Evolutionary conservation across 768 basidiomycete genomes (phyloP), one percentile per base, ranked within the genome.

Genomic region (Pisolithus orientalis): DNA sequence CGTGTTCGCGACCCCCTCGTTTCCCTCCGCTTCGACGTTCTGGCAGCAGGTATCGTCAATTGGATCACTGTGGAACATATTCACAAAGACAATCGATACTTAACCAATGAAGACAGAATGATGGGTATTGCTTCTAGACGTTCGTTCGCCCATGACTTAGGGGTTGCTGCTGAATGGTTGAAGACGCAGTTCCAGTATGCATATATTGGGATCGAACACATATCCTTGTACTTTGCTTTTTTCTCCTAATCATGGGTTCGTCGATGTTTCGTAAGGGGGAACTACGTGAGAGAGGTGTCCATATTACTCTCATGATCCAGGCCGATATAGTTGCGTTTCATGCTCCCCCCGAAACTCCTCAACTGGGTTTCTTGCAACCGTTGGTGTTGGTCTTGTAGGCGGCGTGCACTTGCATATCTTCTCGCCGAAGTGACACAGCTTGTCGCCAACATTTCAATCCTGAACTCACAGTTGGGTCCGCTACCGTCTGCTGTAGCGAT

Each of bases 281-380:
- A 84, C 63, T 94, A 61, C 75, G 80, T 51, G 70, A 67, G 27
- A 66, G 67, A 17, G 72, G 79, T 53, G 84, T 82, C 25, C 85
- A 90, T 57, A 70, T 95, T 44, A 81, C 87, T 1, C 63, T 95
- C 31, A 90, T 94, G 80, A 75, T 95, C 46, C 94, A 96, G 67
- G 89, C 90, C 0, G 94, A 96, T 61, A 95, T 95, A 94, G 76
- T 90, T 40, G 94, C 82, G 0, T 95, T 92, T 65, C 89, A 83
- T 55, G 82, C 73, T 17, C 80, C 83, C 0, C 79, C 77, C 25
- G 94, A 96, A 70, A 89, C 90, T 11, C 66, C 79, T 1, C 94
- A 96, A 64, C 78, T 96, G 9, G 93, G 89, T 16, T 77, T 94
- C 37, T 91, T 93, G 9, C 77, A 78, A 24, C 55, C 61, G 89